Evolutionary conservation across 2,329 filamentous ascomycete species (phyloP).

Genomic region (Gremmenia infestans): DNA sequence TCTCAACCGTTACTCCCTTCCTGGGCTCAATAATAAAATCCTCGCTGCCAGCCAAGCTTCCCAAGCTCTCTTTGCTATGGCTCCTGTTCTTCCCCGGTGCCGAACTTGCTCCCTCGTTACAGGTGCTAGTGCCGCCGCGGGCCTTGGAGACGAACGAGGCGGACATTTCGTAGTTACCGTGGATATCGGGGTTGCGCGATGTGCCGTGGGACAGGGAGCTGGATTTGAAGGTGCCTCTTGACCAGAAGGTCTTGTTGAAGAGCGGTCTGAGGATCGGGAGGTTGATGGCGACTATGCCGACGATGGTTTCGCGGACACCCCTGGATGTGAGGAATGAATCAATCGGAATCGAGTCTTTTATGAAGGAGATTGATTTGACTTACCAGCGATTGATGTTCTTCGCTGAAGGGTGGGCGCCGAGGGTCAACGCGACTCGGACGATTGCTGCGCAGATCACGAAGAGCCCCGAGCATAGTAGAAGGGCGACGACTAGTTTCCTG

Average conservation of each 20-base stretch:
- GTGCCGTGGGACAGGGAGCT: slow-evolving; percentile 1
- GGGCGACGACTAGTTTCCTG: slow-evolving; percentile 10
- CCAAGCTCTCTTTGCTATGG: slow-evolving; percentile 2
- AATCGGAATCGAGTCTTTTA: no score
- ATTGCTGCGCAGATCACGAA: slow-evolving; percentile 14
- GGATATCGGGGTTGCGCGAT: neutral
- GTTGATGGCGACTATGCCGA: slow-evolving; percentile 21
- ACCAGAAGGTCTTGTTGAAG: slow-evolving; percentile 18
- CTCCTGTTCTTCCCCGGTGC: neutral
- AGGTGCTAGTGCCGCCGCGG: neutral
- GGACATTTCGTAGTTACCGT: neutral
- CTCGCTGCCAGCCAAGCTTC: neutral
- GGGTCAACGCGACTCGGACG: slow-evolving; percentile 12
- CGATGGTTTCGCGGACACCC: slow-evolving; percentile 22
- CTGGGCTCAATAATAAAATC: slow-evolving; percentile 1
- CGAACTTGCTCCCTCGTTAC: neutral
- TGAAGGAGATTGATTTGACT: no score
- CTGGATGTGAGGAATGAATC: neutral
- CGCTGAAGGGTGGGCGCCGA: slow-evolving; percentile 32
- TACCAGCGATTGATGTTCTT: slow-evolving; percentile 20
- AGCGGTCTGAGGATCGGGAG: slow-evolving; percentile 19
- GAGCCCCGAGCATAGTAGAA: slow-evolving; percentile 14
- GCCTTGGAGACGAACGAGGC: neutral
- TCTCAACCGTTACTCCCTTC: slow-evolving; percentile 2
- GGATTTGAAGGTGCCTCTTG: neutral